Evolutionary conservation across 129 eudicot genomes (phyloP).

Genomic region (Solidago caesia): DNA sequence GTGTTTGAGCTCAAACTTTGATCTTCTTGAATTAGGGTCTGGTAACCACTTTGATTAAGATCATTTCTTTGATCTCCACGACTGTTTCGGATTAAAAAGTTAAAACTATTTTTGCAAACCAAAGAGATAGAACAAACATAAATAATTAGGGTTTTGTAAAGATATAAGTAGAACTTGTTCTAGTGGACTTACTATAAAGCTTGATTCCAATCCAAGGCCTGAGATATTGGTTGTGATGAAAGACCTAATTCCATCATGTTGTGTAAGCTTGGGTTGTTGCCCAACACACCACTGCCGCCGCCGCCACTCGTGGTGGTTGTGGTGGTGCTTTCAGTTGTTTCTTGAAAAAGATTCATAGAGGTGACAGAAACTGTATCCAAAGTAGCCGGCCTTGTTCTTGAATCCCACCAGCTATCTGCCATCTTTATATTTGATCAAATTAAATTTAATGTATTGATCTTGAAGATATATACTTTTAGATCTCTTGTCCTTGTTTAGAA

Average conservation of each 20-base stretch:
- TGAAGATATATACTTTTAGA: slow-evolving; percentile 18
- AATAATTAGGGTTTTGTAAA: slow-evolving; percentile 27
- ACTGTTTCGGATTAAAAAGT: slow-evolving; percentile 22
- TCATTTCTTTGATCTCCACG: slow-evolving; percentile 64
- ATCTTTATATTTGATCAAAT: slow-evolving; percentile 27
- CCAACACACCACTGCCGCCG: slow-evolving; percentile 19
- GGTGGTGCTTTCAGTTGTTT: slow-evolving; percentile 33
- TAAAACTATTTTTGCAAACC: slow-evolving; percentile 13
- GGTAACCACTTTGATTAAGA: slow-evolving; percentile 50
- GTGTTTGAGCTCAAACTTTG: slow-evolving; percentile 51
- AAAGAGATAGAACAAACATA: slow-evolving; percentile 5
- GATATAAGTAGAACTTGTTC: slow-evolving; percentile 18
- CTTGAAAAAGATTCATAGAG: slow-evolving; percentile 50
- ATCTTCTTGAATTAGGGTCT: slow-evolving; percentile 63
- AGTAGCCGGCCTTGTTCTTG: slow-evolving; percentile 42
- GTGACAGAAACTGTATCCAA: slow-evolving; percentile 50
- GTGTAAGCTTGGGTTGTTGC: slow-evolving; percentile 45
- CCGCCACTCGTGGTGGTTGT: slow-evolving; percentile 27
- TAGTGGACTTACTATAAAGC: slow-evolving; percentile 57
- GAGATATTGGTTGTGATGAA: slow-evolving; percentile 59
- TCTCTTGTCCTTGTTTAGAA: slow-evolving; percentile 12
- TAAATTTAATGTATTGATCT: slow-evolving; percentile 26
- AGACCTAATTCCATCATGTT: slow-evolving; percentile 76
- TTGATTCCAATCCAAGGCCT: slow-evolving; percentile 77
- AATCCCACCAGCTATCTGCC: slow-evolving; percentile 89